Base-by-base conservation (phyloP, 2,329 filamentous ascomycete genomes). In the Drechslera avenae region DNA sequence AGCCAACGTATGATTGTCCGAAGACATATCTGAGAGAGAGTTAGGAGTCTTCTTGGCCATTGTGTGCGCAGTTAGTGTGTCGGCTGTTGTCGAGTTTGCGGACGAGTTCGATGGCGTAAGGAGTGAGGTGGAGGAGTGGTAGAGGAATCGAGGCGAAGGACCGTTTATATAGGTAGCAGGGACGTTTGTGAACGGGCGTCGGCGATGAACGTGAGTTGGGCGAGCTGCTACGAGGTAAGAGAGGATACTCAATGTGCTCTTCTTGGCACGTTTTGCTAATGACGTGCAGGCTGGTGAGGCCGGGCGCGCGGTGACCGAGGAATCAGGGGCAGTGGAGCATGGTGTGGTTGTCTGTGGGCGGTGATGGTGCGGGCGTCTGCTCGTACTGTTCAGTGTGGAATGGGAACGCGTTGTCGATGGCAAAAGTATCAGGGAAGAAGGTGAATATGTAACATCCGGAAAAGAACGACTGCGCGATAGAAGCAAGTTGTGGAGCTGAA, bases 11-110 rank as follows among this genome's bases (percentile, higher is more conserved):
- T 60, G 14, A 10, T 61, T 39, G 3, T 63, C 54, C 4, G 66
- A 59, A n/a, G 48, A 34, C 16, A 37, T n/a, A 5, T 21, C 17
- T 19, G 17, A 2, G 10, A 32, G 33, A 14, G 16, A 14, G 10
- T 43, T 42, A 3, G 54, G 14, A 12, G 47, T 10, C 12, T 60
- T 63, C 33, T 53, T 54, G n/a, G 60, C 59, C 64, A 66, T 68
- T 46, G 40, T 53, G 43, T 14, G 7, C 1, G 39, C 23, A 34
- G 39, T 30, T 21, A 14, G 19, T 31, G 32, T 14, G 9, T 40
- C 21, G 23, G 17, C n/a, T 30, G 17, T 17, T 21, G 40, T 23
- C 14, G 12, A 33, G 14, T 3, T 31, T 5, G 17, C 18, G 14
- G 30, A n/a, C 3, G 5, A 19, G 13, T 7, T 28, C 13, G 35